Evolutionary conservation across 1,284 basidiomycete species (phyloP).

Genomic region (Ganoderma sinense): DNA sequence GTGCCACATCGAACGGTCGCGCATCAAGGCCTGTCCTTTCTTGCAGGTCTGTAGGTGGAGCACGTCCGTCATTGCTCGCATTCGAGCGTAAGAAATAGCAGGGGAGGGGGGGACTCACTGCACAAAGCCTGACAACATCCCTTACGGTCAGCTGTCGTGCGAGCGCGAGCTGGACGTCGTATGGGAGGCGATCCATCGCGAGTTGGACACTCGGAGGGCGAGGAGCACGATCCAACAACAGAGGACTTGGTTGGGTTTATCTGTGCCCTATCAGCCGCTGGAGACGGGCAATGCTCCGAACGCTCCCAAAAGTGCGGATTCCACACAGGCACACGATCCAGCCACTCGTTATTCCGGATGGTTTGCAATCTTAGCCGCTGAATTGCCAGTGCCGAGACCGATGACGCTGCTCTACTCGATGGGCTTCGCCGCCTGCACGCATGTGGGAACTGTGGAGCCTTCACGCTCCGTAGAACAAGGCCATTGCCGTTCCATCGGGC

Average conservation of each 20-base stretch:
- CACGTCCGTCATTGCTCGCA: background rate
- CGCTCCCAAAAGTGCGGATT: conserved; percentile 12
- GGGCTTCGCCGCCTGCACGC: conserved; percentile 1
- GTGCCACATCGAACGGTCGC: conserved; percentile 28
- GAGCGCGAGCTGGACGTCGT: conserved; percentile 26
- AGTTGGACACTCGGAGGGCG: conserved; percentile 1
- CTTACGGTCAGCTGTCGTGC: conserved; percentile 18
- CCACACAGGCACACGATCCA: conserved; percentile 23
- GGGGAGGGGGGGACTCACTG: conserved; percentile 16
- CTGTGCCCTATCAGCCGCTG: conserved; percentile 26
- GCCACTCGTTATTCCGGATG: conserved; percentile 6
- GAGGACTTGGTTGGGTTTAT: conserved; percentile 21
- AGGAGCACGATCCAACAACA: conserved; percentile 2
- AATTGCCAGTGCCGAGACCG: conserved; percentile 25
- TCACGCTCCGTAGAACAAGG: conserved; percentile 16
- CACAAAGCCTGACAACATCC: conserved; percentile 26
- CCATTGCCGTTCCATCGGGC: conserved; percentile 15
- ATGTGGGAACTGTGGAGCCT: conserved; percentile 23
- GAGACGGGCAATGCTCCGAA: conserved; percentile 6
- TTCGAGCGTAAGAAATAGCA: background rate
- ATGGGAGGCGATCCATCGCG: conserved; percentile 25
- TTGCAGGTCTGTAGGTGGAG: conserved; percentile 23
- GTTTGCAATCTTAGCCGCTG: conserved; percentile 15
- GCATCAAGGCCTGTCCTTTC: conserved; percentile 17
- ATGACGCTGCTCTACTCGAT: conserved; percentile 23